Conservation (phyloP, 805 yeast genomes). For the Millerago galiae region DNA sequence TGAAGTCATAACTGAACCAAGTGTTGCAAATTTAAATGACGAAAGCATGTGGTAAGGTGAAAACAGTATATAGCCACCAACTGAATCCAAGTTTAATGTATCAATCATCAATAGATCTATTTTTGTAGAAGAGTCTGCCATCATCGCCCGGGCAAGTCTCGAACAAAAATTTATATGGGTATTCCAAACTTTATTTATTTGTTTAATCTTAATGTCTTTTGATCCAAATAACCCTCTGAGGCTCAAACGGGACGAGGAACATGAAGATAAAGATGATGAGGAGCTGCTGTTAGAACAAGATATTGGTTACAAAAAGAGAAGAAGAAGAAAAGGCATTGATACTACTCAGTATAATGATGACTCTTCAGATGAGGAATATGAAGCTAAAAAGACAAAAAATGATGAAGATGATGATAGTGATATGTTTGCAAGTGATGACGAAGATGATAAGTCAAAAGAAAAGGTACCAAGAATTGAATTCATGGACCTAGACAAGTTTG, state of each 20-base stretch:
- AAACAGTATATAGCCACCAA: background rate
- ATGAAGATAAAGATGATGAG: slow-evolving; percentile 11
- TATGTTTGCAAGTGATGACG: slow-evolving; percentile 20
- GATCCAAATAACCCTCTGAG: slow-evolving; percentile 19
- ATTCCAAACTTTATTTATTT: background rate
- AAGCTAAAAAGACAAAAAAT: slow-evolving; percentile 13
- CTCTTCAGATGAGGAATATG: slow-evolving; percentile 27
- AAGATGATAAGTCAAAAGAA: slow-evolving; percentile 3
- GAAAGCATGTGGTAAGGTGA: slow-evolving; percentile 23
- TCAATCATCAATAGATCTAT: background rate
- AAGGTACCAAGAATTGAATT: slow-evolving; percentile 17
- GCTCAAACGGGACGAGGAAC: slow-evolving; percentile 1
- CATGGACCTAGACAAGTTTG: slow-evolving; percentile 33
- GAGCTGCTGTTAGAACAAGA: slow-evolving; percentile 20
- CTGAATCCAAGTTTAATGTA: too few species aligned
- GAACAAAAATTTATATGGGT: background rate
- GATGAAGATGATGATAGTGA: slow-evolving; percentile 14
- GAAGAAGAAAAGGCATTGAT: slow-evolving; percentile 11
- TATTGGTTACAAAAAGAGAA: slow-evolving; percentile 15
- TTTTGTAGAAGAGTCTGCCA: background rate
- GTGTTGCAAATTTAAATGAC: slow-evolving; percentile 18
- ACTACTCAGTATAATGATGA: slow-evolving; percentile 23
- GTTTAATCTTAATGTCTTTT: slow-evolving; percentile 1
- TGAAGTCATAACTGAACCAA: slow-evolving; percentile 14
- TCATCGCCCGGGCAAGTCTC: background rate